A percentile compares a stretch with the other conserved stretches of the same genome.
phyloP scores from a whole-genome alignment of 1,284 basidiomycete genomes.

The Trichosporon sp. region DNA sequence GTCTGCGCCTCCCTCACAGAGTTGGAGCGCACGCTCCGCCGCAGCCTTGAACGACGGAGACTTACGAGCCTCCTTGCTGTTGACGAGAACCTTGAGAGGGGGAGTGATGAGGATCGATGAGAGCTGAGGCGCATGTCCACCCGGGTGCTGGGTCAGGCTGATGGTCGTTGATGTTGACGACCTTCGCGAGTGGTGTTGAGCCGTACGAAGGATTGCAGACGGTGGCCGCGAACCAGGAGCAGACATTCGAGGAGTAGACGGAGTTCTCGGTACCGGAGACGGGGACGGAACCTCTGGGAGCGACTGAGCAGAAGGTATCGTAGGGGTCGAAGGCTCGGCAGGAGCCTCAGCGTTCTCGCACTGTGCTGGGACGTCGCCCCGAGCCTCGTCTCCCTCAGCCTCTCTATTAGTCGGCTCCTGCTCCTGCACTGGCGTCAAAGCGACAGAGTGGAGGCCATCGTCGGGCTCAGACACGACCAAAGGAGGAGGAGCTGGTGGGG shows the following conservation, averaged over 20 bases:
- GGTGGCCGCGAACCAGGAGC: constrained; percentile 36
- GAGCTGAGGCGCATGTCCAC: constrained; percentile 44
- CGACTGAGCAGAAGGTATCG: not conserved
- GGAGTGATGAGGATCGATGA: constrained; percentile 67
- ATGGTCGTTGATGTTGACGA: constrained; percentile 46
- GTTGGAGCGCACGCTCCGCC: constrained; percentile 77
- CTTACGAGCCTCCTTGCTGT: constrained; percentile 86
- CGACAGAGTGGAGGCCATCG: constrained; percentile 3
- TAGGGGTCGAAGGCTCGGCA: not conserved
- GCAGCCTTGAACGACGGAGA: constrained; percentile 78
- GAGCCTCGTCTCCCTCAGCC: not conserved
- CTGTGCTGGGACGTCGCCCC: not conserved
- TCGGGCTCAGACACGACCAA: constrained; percentile 1
- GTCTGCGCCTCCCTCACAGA: constrained; percentile 71
- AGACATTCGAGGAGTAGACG: constrained; percentile 9
- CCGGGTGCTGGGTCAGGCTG: constrained; percentile 38
- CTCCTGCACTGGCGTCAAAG: constrained; percentile 15
- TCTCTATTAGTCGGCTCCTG: constrained; percentile 12
- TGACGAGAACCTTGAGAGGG: constrained; percentile 81
- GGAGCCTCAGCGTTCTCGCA: not conserved
- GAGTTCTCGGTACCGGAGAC: constrained; percentile 22
- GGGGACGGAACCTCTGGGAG: constrained; percentile 31
- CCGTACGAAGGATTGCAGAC: constrained; percentile 21
- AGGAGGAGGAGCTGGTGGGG: constrained; percentile 3
- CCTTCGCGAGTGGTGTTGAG: constrained; percentile 40